Evolutionary conservation across 352 stramenopile species (phyloP), one percentile per base, ranked within the genome.

Genomic region (Phytophthora fragariaefolia): DNA sequence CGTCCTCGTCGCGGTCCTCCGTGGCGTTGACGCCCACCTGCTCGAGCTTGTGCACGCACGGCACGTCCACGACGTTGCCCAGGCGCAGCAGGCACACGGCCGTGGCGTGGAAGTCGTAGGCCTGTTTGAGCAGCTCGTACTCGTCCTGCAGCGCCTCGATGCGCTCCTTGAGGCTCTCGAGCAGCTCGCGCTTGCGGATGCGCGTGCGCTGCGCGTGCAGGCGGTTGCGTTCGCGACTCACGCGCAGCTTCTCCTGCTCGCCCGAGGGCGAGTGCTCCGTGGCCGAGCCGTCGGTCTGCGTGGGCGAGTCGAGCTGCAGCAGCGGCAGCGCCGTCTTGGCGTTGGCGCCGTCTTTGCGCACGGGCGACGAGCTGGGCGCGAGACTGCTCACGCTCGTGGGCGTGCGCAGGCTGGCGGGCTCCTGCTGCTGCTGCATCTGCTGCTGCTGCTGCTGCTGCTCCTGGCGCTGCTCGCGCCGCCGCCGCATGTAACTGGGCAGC

Each of bases 151-250:
- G 65, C 42, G 72, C 71, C 26, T 79, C 63, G 32, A 93, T 91
- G 42, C 81, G 82, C 54, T 90, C 83, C 52, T 90, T 93, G 17
- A 93, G 73, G 48, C 76, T 88, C 72, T 91, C 82, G 2, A 93
- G 70, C 54, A 91, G 55, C 76, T 93, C 82, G 36, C 85, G 80
- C 63, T 93, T 93, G 42, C 85, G 85, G 58, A 89, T 90, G 5
- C 85, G 72, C 56, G 82, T 93, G 48, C 82, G 85, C 64, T 93
- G 85, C 3, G 85, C 82, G 49, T 93, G 85, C 15, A 93, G 72
- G 0, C 85, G 85, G 63, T 93, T 93, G 28, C 85, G 85, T 43
- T 93, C 85, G 48, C 85, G 79, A 65, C 80, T 91, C 3, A 93
- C 71, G 23, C 85, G 85, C 51, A 91, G 63, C 52, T 91, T 91